These are phyloP conservation scores for Pleurotus cornucopiae DNA, from an alignment of 768 basidiomycete genomes.

Conservation along the genomic window DNA sequence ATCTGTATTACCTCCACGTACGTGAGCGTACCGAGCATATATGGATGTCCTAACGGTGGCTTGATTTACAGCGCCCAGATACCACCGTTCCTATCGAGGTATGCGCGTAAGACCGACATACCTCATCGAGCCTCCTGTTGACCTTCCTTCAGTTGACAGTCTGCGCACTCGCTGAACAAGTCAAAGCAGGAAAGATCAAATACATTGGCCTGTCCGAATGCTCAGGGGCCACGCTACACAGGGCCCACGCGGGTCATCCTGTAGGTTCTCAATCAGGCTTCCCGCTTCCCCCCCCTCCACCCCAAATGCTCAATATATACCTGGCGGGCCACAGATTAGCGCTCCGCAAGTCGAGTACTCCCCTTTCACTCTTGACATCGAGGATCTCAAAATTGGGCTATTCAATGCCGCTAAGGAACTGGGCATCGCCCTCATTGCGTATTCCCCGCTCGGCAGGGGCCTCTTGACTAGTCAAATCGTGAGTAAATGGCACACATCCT, in stretches of 20 bases:
- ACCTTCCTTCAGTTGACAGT: background rate
- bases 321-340: background rate
- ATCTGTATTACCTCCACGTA: slow-evolving; percentile 46
- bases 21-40: slow-evolving; percentile 6
- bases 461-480: background rate
- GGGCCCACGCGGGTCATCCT: slow-evolving; percentile 43
- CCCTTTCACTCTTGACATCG: slow-evolving; percentile 21
- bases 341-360: slow-evolving; percentile 37
- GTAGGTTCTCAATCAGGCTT: slow-evolving; percentile 14
- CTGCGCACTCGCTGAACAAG: background rate
- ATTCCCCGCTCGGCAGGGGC: background rate
- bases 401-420: background rate
- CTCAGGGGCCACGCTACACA: slow-evolving; percentile 30
- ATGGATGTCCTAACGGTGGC: background rate
- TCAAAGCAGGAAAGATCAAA: slow-evolving; percentile 6
- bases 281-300: background rate
- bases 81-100: slow-evolving; percentile 8
- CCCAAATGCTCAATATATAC: background rate
- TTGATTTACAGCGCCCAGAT: slow-evolving; percentile 9
- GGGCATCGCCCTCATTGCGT: background rate
- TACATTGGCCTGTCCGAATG: slow-evolving; percentile 8
- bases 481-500: background rate
- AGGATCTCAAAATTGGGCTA: background rate
- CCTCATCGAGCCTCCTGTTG: background rate
- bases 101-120: background rate